Percentiles rank a stretch among this genome's conserved stretches.
These are phyloP conservation scores for Yamadazyma atlantica DNA, from an alignment of 1,139 yeast genomes.

Conservation along the genomic window DNA sequence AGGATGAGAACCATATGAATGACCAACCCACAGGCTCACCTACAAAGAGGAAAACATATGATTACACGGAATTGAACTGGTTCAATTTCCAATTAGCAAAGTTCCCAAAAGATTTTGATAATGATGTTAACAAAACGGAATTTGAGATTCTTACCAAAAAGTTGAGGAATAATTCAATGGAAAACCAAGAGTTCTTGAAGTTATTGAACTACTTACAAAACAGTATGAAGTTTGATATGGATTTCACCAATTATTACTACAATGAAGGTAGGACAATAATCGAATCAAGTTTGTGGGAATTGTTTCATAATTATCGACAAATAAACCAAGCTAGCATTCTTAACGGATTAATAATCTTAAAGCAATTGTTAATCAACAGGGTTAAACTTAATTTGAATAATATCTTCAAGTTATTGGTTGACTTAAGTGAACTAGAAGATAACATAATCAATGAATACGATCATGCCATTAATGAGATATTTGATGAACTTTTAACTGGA, in stretches of 20 bases:
- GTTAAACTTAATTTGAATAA: slow-evolving; percentile 18
- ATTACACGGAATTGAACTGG: slow-evolving; percentile 40
- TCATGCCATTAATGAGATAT: slow-evolving; percentile 29
- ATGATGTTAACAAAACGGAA: slow-evolving; percentile 11
- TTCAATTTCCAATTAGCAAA: slow-evolving; percentile 40
- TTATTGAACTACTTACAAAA: slow-evolving; percentile 25
- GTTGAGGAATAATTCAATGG: slow-evolving; percentile 9
- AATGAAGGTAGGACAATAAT: slow-evolving; percentile 24
- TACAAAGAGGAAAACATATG: slow-evolving; percentile 28
- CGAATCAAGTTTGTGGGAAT: slow-evolving; percentile 30
- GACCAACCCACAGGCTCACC: slow-evolving; percentile 10
- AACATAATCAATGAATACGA: slow-evolving; percentile 19
- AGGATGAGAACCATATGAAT: slow-evolving; percentile 23
- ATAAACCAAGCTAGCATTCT: slow-evolving; percentile 16
- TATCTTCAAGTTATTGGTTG: slow-evolving; percentile 25
- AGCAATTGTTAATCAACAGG: slow-evolving; percentile 34
- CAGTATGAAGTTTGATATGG: slow-evolving; percentile 18
- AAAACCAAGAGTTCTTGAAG: slow-evolving; percentile 17
- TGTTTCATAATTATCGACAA: slow-evolving; percentile 15
- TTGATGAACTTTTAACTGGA: slow-evolving; percentile 30
- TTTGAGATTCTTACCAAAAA: slow-evolving; percentile 14
- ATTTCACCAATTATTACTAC: slow-evolving; percentile 25
- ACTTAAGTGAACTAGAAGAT: slow-evolving; percentile 19
- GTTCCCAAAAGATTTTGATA: slow-evolving; percentile 14
- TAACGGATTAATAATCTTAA: slow-evolving; percentile 33